phyloP scores from a whole-genome alignment of 2,329 filamentous ascomycete genomes.

The Coniochaeta prunicola region DNA sequence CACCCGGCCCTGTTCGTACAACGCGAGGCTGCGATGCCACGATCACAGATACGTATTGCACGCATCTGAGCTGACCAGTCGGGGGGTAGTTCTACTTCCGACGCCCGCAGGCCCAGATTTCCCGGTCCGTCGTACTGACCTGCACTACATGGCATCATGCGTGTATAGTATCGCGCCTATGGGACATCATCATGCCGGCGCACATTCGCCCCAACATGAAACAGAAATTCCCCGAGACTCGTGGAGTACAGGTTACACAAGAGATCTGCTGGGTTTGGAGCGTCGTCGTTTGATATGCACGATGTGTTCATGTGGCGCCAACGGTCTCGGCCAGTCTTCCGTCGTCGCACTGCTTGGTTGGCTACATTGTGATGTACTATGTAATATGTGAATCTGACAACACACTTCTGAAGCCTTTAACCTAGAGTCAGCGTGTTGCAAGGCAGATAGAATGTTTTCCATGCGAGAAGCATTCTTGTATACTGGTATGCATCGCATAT shows the following conservation, averaged over 20 bases:
- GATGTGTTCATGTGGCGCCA: not conserved
- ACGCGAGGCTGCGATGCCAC: not conserved
- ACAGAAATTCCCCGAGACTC: not conserved
- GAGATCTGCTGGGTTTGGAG: not conserved
- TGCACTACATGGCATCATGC: not conserved
- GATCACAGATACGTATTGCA: not conserved
- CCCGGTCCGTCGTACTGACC: not conserved
- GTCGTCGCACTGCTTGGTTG: not conserved
- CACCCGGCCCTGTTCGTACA: not conserved
- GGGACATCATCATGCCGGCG: not conserved
- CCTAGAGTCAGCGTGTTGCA: not conserved
- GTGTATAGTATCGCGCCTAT: not conserved
- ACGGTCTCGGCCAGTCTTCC: not conserved
- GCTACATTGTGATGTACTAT: not conserved
- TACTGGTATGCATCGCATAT: not conserved
- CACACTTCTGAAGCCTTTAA: not conserved
- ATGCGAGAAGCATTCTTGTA: not conserved
- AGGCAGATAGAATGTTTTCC: not conserved
- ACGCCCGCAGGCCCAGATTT: not conserved
- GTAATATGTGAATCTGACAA: not conserved
- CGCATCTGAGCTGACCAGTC: not conserved
- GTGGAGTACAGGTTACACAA: not conserved
- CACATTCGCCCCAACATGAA: not conserved
- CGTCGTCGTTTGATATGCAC: not conserved
- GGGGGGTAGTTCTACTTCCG: not conserved